These are phyloP conservation scores for Sporothrix pseudoabietina DNA, from an alignment of 2,329 filamentous ascomycete genomes.

Conservation along the genomic window DNA sequence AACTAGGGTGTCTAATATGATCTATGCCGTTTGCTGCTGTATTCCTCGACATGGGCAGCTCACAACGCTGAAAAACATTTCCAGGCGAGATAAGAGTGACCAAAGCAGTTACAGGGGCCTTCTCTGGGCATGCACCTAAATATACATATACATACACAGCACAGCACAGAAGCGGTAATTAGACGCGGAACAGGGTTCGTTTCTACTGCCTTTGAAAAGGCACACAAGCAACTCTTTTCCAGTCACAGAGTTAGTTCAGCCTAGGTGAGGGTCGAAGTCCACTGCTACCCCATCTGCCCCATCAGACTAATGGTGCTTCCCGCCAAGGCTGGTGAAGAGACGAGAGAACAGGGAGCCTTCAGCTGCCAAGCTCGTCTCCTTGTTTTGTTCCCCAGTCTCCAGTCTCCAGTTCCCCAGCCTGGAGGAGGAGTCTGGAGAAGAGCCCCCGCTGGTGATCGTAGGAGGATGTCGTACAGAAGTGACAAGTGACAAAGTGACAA, in stretches of 20 bases:
- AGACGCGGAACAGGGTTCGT: neutral
- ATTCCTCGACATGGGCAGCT: neutral
- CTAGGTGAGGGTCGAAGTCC: neutral
- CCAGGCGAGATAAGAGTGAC: neutral
- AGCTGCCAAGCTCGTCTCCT: neutral
- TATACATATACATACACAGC: neutral
- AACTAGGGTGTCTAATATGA: neutral
- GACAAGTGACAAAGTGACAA: neutral
- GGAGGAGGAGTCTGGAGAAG: neutral
- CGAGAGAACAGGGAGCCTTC: neutral
- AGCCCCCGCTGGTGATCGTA: neutral
- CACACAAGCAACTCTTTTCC: neutral
- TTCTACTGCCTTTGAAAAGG: neutral
- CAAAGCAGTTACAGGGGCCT: neutral
- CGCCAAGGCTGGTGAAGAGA: constrained; percentile 5
- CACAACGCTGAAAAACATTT: neutral
- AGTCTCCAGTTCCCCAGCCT: neutral
- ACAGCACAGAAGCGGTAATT: neutral
- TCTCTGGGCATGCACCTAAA: neutral
- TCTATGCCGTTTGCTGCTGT: neutral
- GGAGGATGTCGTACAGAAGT: neutral
- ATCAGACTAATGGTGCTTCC: constrained; percentile 4
- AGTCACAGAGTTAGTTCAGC: neutral
- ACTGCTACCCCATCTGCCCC: neutral
- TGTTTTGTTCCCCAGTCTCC: neutral